These are phyloP conservation scores for Cyphellophora attinorum DNA, from an alignment of 2,329 filamentous ascomycete genomes.

Conservation along the genomic window DNA sequence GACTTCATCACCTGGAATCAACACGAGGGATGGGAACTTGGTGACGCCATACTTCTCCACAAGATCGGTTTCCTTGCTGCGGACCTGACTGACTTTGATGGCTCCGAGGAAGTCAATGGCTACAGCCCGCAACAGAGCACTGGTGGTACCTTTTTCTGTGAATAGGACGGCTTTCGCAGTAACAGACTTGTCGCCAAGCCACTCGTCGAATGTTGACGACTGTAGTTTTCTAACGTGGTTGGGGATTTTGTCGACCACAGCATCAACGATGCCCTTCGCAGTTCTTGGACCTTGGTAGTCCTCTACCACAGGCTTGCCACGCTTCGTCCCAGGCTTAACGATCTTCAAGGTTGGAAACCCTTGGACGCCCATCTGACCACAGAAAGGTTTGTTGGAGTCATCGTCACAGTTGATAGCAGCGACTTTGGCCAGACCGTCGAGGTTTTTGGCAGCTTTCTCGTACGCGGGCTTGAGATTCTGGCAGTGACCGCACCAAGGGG, in stretches of 20 bases:
- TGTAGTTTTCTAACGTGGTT: slow-evolving; percentile 78
- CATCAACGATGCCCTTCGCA: slow-evolving; percentile 79
- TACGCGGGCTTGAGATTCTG: slow-evolving; percentile 91
- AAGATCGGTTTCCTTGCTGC: slow-evolving; percentile 65
- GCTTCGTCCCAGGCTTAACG: slow-evolving; percentile 72
- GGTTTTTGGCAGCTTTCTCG: slow-evolving; percentile 82
- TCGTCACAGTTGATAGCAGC: slow-evolving; percentile 94
- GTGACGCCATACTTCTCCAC: slow-evolving; percentile 66
- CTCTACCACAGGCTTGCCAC: slow-evolving; percentile 69
- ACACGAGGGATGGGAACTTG: slow-evolving; percentile 69
- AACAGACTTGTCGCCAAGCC: slow-evolving; percentile 58
- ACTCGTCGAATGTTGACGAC: slow-evolving; percentile 68
- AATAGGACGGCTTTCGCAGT: slow-evolving; percentile 82
- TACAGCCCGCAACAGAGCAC: slow-evolving; percentile 69
- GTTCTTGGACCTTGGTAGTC: slow-evolving; percentile 80
- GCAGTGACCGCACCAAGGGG: slow-evolving; percentile 96
- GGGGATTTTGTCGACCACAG: slow-evolving; percentile 76
- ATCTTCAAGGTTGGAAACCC: slow-evolving; percentile 97
- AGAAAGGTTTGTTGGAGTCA: slow-evolving; percentile 81
- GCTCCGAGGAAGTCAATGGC: slow-evolving; percentile 84
- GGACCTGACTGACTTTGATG: slow-evolving; percentile 71
- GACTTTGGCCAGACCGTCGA: slow-evolving; percentile 88
- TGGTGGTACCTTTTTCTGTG: slow-evolving; percentile 83
- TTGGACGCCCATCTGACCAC: slow-evolving; percentile 74
- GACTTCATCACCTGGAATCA: slow-evolving; percentile 62